Evolutionary conservation across 805 yeast genomes (phyloP).

Genomic region (Kuraishia hungarica): DNA sequence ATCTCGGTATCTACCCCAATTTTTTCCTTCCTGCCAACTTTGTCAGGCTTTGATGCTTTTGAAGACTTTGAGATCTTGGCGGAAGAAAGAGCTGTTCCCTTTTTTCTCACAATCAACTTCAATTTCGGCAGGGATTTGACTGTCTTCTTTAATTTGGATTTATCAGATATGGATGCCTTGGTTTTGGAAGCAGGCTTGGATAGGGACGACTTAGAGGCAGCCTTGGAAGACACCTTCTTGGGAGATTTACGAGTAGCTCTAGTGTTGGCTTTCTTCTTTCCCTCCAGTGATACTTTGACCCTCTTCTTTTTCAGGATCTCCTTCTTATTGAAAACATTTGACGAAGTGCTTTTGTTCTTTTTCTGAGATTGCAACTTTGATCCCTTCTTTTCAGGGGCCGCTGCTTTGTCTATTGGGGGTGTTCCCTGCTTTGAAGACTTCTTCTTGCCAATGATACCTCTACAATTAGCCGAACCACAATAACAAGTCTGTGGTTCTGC

Average conservation of each 20-base stretch:
- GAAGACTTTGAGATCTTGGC: no score
- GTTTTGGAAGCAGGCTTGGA: no score
- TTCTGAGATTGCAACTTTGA: not conserved
- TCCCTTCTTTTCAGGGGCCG: not conserved
- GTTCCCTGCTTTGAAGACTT: constrained; percentile 1
- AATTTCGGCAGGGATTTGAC: not conserved
- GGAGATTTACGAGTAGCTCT: no score
- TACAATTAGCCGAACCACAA: constrained; percentile 32
- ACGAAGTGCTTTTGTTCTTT: no score
- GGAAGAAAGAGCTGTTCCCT: not conserved
- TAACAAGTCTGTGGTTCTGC: constrained; percentile 34
- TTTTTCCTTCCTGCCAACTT: not conserved
- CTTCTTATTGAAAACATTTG: no score
- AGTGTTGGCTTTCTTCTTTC: not conserved
- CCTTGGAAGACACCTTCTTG: no score
- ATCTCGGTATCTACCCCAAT: no score
- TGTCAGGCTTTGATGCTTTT: not conserved
- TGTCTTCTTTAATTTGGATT: not conserved
- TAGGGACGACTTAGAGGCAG: no score
- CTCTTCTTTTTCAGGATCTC: not conserved
- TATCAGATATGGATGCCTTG: no score
- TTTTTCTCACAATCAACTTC: not conserved
- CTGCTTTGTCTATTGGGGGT: not conserved
- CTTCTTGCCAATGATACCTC: constrained; percentile 29
- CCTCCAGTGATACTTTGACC: not conserved